Evolutionary conservation across 805 yeast species (phyloP).

Genomic region (Yarrowia hollandica): DNA sequence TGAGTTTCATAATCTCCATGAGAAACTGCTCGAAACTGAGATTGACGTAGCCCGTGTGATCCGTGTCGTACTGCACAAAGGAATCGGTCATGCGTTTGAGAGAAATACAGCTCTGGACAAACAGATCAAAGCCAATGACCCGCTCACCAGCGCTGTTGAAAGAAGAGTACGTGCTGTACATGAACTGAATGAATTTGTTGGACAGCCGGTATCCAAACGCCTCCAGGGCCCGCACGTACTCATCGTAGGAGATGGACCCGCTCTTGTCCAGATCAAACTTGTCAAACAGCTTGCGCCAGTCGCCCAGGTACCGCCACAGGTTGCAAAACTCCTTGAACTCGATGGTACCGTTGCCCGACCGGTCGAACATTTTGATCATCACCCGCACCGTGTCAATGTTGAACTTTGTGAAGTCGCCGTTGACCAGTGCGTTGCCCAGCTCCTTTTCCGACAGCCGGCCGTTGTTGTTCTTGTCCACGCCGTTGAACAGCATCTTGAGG

Average conservation of each 20-base stretch:
- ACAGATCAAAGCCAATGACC: conserved; percentile 69
- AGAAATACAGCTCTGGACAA: conserved; percentile 78
- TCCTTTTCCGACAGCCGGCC: conserved; percentile 60
- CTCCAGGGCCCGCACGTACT: conserved; percentile 59
- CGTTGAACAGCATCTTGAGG: conserved; percentile 35
- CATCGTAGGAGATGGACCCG: conserved; percentile 64
- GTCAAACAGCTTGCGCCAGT: conserved; percentile 64
- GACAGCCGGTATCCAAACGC: conserved; percentile 67
- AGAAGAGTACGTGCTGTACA: conserved; percentile 58
- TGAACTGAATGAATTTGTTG: conserved; percentile 55
- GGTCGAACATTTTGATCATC: conserved; percentile 65
- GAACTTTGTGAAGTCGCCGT: conserved; percentile 64
- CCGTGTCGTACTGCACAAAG: conserved; percentile 73
- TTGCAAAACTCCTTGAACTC: conserved; percentile 63
- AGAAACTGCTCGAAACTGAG: conserved; percentile 44
- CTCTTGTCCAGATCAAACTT: conserved; percentile 60
- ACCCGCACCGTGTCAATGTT: conserved; percentile 58
- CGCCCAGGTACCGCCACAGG: conserved; percentile 65
- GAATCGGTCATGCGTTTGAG: conserved; percentile 73
- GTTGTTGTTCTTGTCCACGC: conserved; percentile 48
- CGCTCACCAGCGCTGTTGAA: conserved; percentile 38
- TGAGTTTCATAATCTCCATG: conserved; percentile 38
- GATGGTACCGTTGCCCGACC: conserved; percentile 48
- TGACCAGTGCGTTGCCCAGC: conserved; percentile 57
- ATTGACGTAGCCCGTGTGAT: conserved; percentile 59